Evolutionary conservation across 345 rosid species (phyloP).

Genomic region (Orychophragmus violaceus): DNA sequence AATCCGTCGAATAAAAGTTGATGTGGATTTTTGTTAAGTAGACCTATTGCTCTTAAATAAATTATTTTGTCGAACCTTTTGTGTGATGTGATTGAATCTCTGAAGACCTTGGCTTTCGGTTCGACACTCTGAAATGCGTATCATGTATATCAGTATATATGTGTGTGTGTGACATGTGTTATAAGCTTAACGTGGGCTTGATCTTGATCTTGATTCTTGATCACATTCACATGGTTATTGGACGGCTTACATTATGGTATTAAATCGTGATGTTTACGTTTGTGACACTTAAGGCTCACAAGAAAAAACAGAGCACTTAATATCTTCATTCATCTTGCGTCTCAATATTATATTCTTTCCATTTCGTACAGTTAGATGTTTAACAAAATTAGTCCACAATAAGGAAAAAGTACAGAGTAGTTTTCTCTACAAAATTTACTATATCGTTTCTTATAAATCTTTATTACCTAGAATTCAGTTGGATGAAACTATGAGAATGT

Average conservation of each 20-base stretch:
- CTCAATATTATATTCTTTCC: not conserved
- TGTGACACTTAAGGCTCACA: slow-evolving; percentile 5
- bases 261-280: slow-evolving; percentile 11
- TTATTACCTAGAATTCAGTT: not conserved
- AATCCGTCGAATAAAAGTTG: not conserved
- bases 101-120: not conserved
- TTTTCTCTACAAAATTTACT: not conserved
- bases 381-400: not conserved
- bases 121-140: not conserved
- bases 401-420: no score
- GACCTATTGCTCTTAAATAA: not conserved
- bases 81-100: not conserved
- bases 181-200: not conserved
- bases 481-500: no score
- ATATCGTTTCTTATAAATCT: not conserved
- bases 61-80: not conserved
- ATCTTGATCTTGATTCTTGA: not conserved
- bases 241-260: not conserved
- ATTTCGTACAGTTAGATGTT: not conserved
- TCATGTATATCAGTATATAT: not conserved
- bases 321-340: not conserved
- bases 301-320: slow-evolving; percentile 5
- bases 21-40: not conserved
- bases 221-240: slow-evolving; percentile 2
- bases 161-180: not conserved